Conservation (phyloP, 2,329 filamentous ascomycete genomes). For the Chaetomium sp. region DNA sequence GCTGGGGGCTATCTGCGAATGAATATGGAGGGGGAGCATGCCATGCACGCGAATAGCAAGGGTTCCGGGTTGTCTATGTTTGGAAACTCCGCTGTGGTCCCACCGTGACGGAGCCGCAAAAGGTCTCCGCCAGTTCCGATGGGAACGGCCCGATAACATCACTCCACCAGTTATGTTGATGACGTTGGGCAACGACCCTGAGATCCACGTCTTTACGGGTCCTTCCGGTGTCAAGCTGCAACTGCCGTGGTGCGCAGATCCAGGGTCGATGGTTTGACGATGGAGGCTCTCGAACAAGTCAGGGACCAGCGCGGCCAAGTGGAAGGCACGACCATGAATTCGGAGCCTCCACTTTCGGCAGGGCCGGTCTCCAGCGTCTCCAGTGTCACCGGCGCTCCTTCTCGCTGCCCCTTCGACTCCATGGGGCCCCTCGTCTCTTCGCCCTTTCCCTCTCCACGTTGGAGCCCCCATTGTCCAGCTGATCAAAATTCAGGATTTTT, state of each 20-base stretch:
- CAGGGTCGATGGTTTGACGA: not conserved
- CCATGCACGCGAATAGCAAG: not conserved
- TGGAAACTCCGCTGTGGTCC: conserved; percentile 11
- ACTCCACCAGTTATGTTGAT: conserved; percentile 21
- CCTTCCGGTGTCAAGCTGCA: conserved; percentile 11
- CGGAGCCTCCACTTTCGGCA: conserved; percentile 22
- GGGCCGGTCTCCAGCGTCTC: conserved; percentile 7
- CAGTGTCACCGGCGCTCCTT: not conserved
- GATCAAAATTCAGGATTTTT: conserved; percentile 10
- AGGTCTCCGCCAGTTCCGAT: conserved; percentile 24
- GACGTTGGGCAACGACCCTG: conserved; percentile 17
- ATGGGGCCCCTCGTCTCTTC: conserved; percentile 21
- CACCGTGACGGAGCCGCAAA: conserved; percentile 21
- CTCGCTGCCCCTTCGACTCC: conserved; percentile 15
- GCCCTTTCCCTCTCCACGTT: conserved; percentile 14
- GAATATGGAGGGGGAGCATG: not conserved
- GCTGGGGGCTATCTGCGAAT: not conserved
- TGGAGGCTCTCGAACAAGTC: not conserved
- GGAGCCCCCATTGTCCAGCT: conserved; percentile 13
- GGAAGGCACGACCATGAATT: conserved; percentile 13
- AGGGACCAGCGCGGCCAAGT: not conserved
- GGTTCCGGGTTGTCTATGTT: conserved; percentile 9
- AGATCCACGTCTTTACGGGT: conserved; percentile 10
- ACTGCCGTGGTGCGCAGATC: conserved; percentile 13
- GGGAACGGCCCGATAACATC: conserved; percentile 28